A percentile compares a stretch with the other conserved stretches of the same genome.
These are phyloP conservation scores for Boletus nobilissimus DNA, from an alignment of 1,284 basidiomycete genomes.

Conservation along the genomic window DNA sequence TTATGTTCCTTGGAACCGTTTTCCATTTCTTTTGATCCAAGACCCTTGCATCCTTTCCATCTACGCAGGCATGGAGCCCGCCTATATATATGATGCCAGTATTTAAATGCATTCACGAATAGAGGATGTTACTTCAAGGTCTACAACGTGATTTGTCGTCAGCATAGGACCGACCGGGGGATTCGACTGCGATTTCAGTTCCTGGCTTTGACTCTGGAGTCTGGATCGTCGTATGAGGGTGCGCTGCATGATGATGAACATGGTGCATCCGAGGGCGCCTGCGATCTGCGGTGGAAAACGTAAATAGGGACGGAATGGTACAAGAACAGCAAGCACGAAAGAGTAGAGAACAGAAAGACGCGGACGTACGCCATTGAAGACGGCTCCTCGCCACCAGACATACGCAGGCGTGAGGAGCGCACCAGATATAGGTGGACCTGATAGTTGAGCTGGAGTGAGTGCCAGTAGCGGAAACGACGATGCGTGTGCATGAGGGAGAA, in stretches of 20 bases:
- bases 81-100: neutral
- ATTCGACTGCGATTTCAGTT: neutral
- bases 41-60: neutral
- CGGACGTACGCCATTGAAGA: constrained; percentile 45
- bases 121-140: too few relatives aligned
- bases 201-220: neutral
- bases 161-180: neutral
- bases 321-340: neutral
- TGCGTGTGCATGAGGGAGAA: neutral
- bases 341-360: too few relatives aligned
- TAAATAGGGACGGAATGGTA: neutral
- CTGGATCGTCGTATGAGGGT: neutral
- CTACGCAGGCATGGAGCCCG: neutral
- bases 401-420: constrained; percentile 42
- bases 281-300: constrained; percentile 26
- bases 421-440: constrained; percentile 47
- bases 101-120: neutral
- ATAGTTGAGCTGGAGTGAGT: neutral
- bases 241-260: constrained; percentile 43
- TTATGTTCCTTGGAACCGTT: too few relatives aligned
- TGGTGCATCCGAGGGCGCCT: constrained; percentile 39
- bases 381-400: constrained; percentile 45
- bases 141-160: too few relatives aligned
- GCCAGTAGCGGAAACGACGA: neutral
- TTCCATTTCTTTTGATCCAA: too few relatives aligned